Percentiles rank a stretch among this genome's conserved stretches.
Conservation (phyloP, 2,329 filamentous ascomycete species). For the Talaromyces sp. region DNA sequence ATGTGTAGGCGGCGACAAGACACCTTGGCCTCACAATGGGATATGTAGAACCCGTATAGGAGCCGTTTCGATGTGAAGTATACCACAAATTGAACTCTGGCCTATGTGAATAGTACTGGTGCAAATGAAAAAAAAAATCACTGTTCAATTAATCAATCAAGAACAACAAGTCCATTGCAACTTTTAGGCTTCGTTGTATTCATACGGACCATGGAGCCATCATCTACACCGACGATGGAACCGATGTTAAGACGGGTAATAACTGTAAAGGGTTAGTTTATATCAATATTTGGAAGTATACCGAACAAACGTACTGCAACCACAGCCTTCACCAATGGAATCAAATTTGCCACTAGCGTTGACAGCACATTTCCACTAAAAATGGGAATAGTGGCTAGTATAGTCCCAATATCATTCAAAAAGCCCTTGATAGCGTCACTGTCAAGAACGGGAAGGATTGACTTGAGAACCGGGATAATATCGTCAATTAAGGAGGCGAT, state of each 20-base stretch:
- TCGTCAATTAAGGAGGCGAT: background rate
- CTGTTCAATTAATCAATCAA: too few relatives aligned
- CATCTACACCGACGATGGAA: too few relatives aligned
- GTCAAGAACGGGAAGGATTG: background rate
- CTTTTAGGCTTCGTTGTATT: too few relatives aligned
- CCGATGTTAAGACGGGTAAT: background rate
- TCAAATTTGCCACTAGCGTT: background rate
- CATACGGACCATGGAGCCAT: too few relatives aligned
- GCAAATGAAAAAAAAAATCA: too few relatives aligned
- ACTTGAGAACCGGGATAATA: background rate
- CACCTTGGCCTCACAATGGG: too few relatives aligned
- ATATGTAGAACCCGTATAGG: too few relatives aligned
- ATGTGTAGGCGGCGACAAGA: too few relatives aligned
- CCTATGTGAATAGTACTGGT: too few relatives aligned
- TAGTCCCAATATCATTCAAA: background rate
- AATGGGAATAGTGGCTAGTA: background rate
- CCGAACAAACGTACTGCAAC: background rate
- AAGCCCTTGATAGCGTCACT: background rate
- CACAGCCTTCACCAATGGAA: background rate
- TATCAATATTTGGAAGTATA: background rate
- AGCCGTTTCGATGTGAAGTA: too few relatives aligned
- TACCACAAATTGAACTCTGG: too few relatives aligned
- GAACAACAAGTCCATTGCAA: too few relatives aligned
- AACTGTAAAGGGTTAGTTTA: background rate
- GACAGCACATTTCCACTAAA: background rate